A percentile compares a stretch with the other conserved stretches of the same genome.
phyloP scores from a whole-genome alignment of 108 stramenopile species.

The Nitzschia sp. region DNA sequence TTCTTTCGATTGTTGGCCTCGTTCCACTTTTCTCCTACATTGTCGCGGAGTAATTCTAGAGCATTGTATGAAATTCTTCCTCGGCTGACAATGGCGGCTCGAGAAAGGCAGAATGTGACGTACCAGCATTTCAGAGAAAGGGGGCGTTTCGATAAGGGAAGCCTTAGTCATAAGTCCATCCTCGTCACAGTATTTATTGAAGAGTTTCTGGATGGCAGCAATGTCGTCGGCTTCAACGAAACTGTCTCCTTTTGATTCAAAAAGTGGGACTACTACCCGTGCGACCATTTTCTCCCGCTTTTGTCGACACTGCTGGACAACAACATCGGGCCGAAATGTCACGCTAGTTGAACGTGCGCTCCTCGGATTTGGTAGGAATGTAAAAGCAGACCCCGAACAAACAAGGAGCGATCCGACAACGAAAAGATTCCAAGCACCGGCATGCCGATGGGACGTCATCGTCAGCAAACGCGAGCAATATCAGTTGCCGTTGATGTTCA shows the following conservation, averaged over 20 bases:
- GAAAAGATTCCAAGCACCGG: neutral
- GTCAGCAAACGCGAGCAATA: too few species aligned
- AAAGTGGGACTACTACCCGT: neutral
- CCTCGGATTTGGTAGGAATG: neutral
- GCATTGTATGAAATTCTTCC: slow-evolving; percentile 39
- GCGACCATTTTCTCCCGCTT: neutral
- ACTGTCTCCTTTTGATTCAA: neutral
- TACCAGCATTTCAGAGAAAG: slow-evolving; percentile 67
- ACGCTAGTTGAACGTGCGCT: neutral
- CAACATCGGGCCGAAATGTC: neutral
- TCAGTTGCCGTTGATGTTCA: too few species aligned
- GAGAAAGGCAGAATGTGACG: slow-evolving; percentile 2
- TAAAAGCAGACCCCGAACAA: neutral
- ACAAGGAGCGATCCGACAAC: neutral
- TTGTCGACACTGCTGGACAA: neutral
- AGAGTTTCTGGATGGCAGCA: slow-evolving; percentile 36
- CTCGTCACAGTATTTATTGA: slow-evolving; percentile 52
- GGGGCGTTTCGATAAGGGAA: slow-evolving; percentile 44
- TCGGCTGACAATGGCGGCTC: slow-evolving; percentile 12
- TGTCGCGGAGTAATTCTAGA: slow-evolving; percentile 65
- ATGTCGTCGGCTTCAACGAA: slow-evolving; percentile 6
- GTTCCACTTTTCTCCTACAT: slow-evolving; percentile 36
- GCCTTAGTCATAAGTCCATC: slow-evolving; percentile 57
- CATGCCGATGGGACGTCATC: too few species aligned
- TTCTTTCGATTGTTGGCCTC: slow-evolving; percentile 8